Percentiles rank a stretch among this genome's conserved stretches.
Evolutionary conservation across 2,329 filamentous ascomycete genomes (phyloP).

Genomic region (Periconia macrospinosa): DNA sequence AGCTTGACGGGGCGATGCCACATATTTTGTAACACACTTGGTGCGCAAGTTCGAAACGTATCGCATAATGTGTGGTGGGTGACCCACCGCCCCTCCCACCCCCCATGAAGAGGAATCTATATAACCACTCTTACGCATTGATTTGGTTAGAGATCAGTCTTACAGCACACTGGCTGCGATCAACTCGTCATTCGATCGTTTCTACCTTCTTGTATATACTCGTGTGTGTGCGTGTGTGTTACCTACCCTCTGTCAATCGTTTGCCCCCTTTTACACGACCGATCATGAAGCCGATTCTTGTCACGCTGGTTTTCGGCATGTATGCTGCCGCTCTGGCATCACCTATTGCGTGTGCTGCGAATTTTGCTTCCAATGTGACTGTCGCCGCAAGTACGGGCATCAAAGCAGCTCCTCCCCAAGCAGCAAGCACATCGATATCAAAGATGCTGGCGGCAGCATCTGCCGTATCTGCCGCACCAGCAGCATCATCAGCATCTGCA

Average conservation of each 20-base stretch:
- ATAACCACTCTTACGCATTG: not conserved
- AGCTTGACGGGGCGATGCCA: not conserved
- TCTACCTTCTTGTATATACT: not conserved
- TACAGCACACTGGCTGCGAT: not conserved
- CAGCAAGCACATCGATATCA: not conserved
- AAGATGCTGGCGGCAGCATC: not conserved
- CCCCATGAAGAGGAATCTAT: not conserved
- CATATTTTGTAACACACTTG: slow-evolving; percentile 15
- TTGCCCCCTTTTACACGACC: not conserved
- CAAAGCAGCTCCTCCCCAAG: not conserved
- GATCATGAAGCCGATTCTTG: slow-evolving; percentile 13
- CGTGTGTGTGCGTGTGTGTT: not conserved
- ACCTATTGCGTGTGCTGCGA: slow-evolving; percentile 13
- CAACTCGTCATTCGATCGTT: not conserved
- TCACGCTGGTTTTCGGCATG: slow-evolving; percentile 4
- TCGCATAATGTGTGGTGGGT: slow-evolving; percentile 11
- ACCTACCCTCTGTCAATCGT: not conserved
- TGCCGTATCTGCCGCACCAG: too few relatives aligned
- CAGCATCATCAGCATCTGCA: too few relatives aligned
- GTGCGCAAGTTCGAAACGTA: slow-evolving; percentile 20
- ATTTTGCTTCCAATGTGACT: not conserved
- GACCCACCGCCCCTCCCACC: not conserved
- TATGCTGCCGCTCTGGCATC: slow-evolving; percentile 21
- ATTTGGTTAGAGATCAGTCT: not conserved
- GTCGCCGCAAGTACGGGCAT: not conserved